phyloP scores from a whole-genome alignment of 106 monocot species.

The Dendrobium chrysotoxum region DNA sequence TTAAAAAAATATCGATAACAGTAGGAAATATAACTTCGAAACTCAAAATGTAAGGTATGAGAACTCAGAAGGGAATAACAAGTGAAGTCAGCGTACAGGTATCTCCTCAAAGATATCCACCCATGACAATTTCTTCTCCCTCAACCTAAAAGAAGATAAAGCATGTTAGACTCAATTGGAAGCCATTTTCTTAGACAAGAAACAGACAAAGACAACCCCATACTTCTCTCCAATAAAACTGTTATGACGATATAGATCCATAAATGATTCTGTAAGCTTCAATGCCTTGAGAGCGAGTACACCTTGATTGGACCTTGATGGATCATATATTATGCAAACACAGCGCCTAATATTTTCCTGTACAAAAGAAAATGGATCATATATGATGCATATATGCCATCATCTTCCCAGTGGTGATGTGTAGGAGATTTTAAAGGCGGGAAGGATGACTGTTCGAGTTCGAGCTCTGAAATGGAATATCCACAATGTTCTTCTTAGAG shows the following conservation, averaged over 20 bases:
- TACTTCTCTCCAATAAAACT: conserved; percentile 92
- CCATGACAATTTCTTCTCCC: conserved; percentile 91
- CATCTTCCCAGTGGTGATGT: neutral
- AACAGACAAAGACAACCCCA: neutral
- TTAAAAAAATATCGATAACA: neutral
- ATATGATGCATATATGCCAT: neutral
- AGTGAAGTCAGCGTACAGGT: conserved; percentile 40
- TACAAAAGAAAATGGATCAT: conserved; percentile 8
- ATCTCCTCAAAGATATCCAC: conserved; percentile 99
- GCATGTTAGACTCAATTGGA: neutral
- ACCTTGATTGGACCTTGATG: conserved; percentile 69
- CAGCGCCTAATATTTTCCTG: conserved; percentile 97
- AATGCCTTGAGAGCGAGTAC: conserved; percentile 66
- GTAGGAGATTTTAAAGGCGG: too few species aligned
- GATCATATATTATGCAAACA: conserved; percentile 97
- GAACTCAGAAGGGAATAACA: neutral
- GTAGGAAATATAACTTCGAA: neutral
- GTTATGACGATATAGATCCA: conserved; percentile 64
- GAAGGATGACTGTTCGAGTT: neutral
- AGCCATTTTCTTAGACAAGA: too few species aligned
- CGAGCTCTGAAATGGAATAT: neutral
- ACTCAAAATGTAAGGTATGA: neutral
- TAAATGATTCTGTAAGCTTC: conserved; percentile 69
- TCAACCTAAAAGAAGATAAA: conserved; percentile 37
- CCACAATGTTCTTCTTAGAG: neutral